A percentile compares a stretch with the other conserved stretches of the same genome.
Conservation (phyloP, 2,329 filamentous ascomycete genomes). For the Shiraia sp. region DNA sequence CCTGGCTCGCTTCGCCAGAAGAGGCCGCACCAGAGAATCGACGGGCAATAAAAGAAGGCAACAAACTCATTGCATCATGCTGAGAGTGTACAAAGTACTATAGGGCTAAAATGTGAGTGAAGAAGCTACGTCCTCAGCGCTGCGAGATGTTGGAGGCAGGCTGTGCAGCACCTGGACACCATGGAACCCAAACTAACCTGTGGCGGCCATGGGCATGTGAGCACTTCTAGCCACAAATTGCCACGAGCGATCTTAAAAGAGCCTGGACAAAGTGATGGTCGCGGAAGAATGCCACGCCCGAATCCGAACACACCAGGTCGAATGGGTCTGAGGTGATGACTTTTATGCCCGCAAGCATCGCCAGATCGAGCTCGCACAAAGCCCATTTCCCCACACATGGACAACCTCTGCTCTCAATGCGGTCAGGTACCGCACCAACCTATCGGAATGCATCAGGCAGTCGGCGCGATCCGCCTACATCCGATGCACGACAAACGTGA, state of each 20-base stretch:
- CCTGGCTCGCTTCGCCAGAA: constrained; percentile 19
- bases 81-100: constrained; percentile 2
- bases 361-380: too few species aligned
- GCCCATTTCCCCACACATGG: too few species aligned
- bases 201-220: neutral
- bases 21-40: constrained; percentile 39
- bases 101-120: neutral
- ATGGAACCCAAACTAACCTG: neutral
- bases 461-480: too few species aligned
- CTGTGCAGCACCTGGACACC: neutral
- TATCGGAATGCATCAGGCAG: too few species aligned
- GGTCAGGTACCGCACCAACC: too few species aligned
- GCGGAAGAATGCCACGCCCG: neutral
- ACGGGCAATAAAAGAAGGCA: constrained; percentile 46
- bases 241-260: neutral
- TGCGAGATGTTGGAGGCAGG: neutral
- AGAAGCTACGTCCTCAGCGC: neutral
- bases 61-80: constrained; percentile 43
- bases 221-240: constrained; percentile 1
- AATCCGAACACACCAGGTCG: neutral
- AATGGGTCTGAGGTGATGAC: neutral
- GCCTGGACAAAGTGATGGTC: constrained; percentile 1
- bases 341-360: neutral
- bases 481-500: too few species aligned
- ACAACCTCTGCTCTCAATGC: too few species aligned